Base-by-base conservation (phyloP, 768 basidiomycete genomes). In the Baorangia bicolor region DNA sequence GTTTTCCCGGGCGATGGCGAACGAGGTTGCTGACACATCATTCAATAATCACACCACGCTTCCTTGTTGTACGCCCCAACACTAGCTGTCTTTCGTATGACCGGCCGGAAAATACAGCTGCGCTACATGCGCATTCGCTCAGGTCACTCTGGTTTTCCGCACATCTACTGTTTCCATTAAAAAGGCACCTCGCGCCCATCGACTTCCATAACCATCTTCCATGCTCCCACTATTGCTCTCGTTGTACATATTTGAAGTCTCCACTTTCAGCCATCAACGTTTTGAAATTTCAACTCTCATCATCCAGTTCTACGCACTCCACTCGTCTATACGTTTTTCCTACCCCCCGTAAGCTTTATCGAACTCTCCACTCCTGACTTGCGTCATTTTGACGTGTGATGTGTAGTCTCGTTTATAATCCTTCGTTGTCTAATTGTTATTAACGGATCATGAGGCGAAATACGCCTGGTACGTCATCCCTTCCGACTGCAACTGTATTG, bases 391-490 rank as follows among this genome's bases (percentile, higher is more conserved):
- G 49, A 20, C 10, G 33, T 35, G 25, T 34, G 51, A 41, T 25
- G 40, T 34, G n/a, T 47, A 35, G 40, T 42, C 51, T 35, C 25
- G 28, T 20, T 37, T 44, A 47, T 46, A 48, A 33, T 54, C 40
- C 23, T 38, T 33, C 33, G 14, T 20, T 28, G n/a, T 35, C 37
- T 54, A 46, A 34, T 35, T 23, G 37, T 47, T 39, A 49, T 47
- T 52, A 55, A 46, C 41, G 41, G 38, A 46, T 48, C 34, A 2
- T 42, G 41, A 11, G 43, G 49, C 21, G 39, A 33, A 23, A 55
- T 40, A 41, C 44, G 28, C 38, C 18, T n/a, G 55, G 62, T 65
- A 49, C 37, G 63, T 57, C 41, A 31, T 43, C 14, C 14, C 12
- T 12, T 47, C 14, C 25, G 5, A 46, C 13, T 40, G 13, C 23